phyloP scores from a whole-genome alignment of 768 basidiomycete species.

The Chalciporus piperatus region DNA sequence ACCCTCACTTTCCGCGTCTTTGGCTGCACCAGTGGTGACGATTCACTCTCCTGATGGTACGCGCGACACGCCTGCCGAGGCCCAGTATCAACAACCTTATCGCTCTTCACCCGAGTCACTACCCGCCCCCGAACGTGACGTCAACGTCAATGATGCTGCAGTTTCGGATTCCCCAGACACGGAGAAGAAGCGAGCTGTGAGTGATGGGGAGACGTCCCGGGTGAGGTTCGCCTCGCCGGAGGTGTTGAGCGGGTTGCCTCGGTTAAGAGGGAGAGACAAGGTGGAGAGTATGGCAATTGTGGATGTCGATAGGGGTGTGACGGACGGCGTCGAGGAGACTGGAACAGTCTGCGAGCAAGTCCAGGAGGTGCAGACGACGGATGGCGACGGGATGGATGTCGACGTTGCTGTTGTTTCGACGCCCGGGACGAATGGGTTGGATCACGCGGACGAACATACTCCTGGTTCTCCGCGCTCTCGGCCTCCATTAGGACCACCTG shows the following conservation, averaged over 20 bases:
- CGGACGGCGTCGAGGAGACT: not conserved
- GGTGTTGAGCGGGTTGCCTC: constrained; percentile 14
- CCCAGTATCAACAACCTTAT: constrained; percentile 17
- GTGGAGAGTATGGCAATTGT: not conserved
- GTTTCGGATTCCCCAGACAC: not conserved
- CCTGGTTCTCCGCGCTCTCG: constrained; percentile 2
- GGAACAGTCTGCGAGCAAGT: not conserved
- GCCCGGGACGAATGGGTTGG: not conserved
- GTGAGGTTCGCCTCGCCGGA: constrained; percentile 35
- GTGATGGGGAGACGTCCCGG: constrained; percentile 18
- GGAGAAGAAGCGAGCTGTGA: constrained; percentile 11
- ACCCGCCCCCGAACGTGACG: not conserved
- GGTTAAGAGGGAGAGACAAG: constrained; percentile 4
- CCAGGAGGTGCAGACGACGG: not conserved
- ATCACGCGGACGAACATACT: not conserved
- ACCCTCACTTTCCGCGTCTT: not conserved
- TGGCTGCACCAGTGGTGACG: constrained; percentile 9
- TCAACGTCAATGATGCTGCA: not conserved
- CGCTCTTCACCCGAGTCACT: constrained; percentile 13
- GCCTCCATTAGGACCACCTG: not conserved
- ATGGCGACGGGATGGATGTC: constrained; percentile 23
- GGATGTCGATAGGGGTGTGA: not conserved
- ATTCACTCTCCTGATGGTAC: constrained; percentile 8
- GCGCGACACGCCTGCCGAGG: constrained; percentile 26
- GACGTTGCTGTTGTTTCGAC: constrained; percentile 7